Evolutionary conservation across 192 early-diverging fungal genomes (phyloP).

Genomic region (Backusella macrospora): DNA sequence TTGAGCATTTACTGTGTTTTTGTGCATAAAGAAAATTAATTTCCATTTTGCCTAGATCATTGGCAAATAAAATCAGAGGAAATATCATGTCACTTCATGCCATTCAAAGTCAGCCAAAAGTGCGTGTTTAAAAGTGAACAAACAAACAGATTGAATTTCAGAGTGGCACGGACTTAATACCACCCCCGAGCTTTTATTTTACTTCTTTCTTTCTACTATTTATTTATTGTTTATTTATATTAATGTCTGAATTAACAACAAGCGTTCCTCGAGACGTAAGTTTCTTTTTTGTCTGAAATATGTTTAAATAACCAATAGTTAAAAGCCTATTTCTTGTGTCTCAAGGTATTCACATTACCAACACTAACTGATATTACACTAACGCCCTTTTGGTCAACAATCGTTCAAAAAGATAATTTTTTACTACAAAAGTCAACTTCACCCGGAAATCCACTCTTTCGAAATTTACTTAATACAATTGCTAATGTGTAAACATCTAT

Average conservation of each 20-base stretch:
- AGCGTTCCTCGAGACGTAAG: constrained; percentile 6
- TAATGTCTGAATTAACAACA: constrained; percentile 3
- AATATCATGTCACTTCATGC: background rate
- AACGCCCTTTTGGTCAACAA: constrained; percentile 71
- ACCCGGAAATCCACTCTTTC: constrained; percentile 60
- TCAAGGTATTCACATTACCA: constrained; percentile 53
- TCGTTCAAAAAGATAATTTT: constrained; percentile 64
- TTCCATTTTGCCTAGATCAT: background rate
- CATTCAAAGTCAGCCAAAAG: background rate
- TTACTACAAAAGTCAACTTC: constrained; percentile 70
- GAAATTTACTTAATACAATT: constrained; percentile 83
- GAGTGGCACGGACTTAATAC: background rate
- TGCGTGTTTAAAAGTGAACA: background rate
- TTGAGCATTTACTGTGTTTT: too few species aligned
- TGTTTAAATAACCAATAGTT: too few species aligned
- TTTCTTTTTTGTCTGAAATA: too few species aligned
- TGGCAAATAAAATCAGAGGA: background rate
- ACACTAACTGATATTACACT: constrained; percentile 51
- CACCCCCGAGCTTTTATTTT: constrained; percentile 1
- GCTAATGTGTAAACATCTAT: constrained; percentile 79
- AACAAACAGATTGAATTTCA: background rate
- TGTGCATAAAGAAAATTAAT: background rate
- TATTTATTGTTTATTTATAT: background rate
- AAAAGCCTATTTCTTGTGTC: background rate
- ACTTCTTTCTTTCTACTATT: background rate